A percentile compares a stretch with the other conserved stretches of the same genome.
Conservation (phyloP, 257 asterid genomes). For the Solanum commersonii region DNA sequence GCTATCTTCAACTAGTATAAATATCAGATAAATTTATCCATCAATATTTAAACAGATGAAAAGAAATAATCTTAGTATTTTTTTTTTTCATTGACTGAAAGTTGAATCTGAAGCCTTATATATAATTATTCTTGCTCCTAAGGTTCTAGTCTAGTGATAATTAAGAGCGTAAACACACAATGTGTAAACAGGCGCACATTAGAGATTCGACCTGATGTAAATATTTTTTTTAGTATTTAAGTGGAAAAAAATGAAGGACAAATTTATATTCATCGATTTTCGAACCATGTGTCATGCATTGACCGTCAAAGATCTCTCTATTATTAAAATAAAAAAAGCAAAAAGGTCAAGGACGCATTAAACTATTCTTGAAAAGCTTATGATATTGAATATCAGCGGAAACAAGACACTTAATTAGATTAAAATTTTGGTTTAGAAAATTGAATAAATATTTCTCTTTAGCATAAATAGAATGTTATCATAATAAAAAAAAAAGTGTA, state of each 20-base stretch:
- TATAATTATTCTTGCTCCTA: background rate
- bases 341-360: background rate
- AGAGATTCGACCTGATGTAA: background rate
- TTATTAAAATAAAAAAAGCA: background rate
- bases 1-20: background rate
- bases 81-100: background rate
- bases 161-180: background rate
- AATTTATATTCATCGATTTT: background rate
- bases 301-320: background rate
- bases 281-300: background rate
- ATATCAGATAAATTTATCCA: background rate
- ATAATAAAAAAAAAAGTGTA: background rate
- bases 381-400: background rate
- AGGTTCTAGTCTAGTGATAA: background rate
- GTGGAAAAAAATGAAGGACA: background rate
- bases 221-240: background rate
- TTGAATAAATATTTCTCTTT: background rate
- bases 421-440: background rate
- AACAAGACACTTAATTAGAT: background rate
- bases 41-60: fast-evolving
- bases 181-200: background rate
- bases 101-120: background rate
- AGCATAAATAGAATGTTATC: background rate
- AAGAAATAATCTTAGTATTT: background rate
- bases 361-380: background rate